Evolutionary conservation across 129 eudicot species (phyloP).

Genomic region (Artemisia tridentata): DNA sequence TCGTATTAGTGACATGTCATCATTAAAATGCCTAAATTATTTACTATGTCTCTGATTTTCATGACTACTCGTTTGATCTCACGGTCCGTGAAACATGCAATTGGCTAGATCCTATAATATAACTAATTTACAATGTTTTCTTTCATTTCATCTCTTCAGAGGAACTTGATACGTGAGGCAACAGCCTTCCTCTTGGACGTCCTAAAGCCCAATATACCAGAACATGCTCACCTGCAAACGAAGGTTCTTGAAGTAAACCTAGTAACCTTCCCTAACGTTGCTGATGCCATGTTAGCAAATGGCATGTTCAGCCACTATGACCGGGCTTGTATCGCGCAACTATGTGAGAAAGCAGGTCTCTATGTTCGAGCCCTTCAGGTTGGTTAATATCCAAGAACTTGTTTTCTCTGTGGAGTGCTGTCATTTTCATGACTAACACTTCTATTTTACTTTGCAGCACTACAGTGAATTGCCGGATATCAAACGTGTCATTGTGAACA

Average conservation of each 20-base stretch:
- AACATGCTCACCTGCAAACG: constrained; percentile 73
- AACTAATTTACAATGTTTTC: no score
- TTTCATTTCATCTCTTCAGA: constrained; percentile 38
- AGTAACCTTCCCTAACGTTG: constrained; percentile 72
- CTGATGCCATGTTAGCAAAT: constrained; percentile 95
- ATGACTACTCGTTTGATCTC: no score
- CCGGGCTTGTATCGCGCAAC: not conserved
- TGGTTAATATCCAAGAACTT: not conserved
- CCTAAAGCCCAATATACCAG: constrained; percentile 81
- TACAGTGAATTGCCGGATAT: constrained; percentile 79
- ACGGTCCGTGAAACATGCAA: no score
- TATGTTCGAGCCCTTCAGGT: constrained; percentile 3
- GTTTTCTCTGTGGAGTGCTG: not conserved
- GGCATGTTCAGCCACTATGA: constrained; percentile 89
- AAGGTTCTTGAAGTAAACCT: constrained; percentile 30
- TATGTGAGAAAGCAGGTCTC: not conserved
- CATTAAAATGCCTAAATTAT: no score
- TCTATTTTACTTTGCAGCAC: constrained; percentile 46
- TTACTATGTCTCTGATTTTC: no score
- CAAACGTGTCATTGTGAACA: constrained; percentile 90
- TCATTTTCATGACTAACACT: no score
- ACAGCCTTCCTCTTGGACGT: constrained; percentile 87
- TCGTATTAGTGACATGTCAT: no score
- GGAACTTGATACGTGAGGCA: constrained; percentile 93
- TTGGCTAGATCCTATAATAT: no score